Base-by-base conservation (phyloP, 495 filamentous ascomycete species). In the Hypoxylon intermedium region DNA sequence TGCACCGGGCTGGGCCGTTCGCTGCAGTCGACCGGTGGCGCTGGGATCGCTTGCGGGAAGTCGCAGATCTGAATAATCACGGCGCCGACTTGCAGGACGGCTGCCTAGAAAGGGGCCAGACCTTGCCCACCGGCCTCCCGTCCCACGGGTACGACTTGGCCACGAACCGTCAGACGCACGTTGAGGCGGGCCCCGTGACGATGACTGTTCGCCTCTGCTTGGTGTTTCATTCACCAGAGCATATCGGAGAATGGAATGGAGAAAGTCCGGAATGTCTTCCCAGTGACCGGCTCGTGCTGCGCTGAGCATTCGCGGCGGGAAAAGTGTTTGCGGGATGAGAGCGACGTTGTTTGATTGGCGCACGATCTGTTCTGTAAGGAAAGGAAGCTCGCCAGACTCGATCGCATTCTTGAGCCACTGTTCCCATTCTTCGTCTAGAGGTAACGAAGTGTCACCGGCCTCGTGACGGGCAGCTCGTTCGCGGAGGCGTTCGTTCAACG, bases 391-490 rank as follows among this genome's bases (percentile, higher is more conserved):
- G 47, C 82, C 82, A 7, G 76, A 73, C 46, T 93, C 91, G 26
- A 87, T 84, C 40, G 86, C 86, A 63, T 91, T 89, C 70, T 92
- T 93, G 30, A 94, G 71, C 87, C 89, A 94, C 72, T 91, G 89
- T 71, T 94, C 90, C 86, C 86, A 93, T 55, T 89, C 88, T 51
- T 88, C 85, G 65, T 95, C 89, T 30, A 91, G 78, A 16, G 84
- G 83, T 28, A 86, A 82, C 5, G 72, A 83, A 59, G 71, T 77
- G 78, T 75, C 87, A 67, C 81, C 87, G 55, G 77, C 86, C 75
- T 77, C 87, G 53, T 74, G 71, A 65, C 74, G 86, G 30, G 79
- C 88, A 37, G 85, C 89, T 20, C 87, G 85, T 40, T 84, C 85
- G 42, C 87, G 74, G n/a, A 94, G 82, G 24, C 85, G 85, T 67